Conservation (phyloP, 1,284 basidiomycete species). For the Xerocomus amazonicus region DNA sequence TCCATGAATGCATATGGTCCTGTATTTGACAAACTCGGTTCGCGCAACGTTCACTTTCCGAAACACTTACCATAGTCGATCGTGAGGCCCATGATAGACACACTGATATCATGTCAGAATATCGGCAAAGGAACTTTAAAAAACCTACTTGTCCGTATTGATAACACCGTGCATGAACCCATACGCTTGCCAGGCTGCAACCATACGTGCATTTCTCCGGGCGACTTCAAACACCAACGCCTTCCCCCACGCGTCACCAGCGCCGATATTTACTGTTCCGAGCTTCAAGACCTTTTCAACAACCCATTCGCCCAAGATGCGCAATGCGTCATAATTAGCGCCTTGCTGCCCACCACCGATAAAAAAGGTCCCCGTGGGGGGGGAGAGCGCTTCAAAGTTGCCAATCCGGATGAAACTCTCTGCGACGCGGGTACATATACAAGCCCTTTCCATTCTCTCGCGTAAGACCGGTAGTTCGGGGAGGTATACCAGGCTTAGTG, state of each 20-base stretch:
- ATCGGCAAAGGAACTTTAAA: neutral
- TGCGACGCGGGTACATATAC: conserved; percentile 80
- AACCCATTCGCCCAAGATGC: conserved; percentile 74
- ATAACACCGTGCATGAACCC: conserved; percentile 96
- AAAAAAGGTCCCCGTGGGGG: conserved; percentile 64
- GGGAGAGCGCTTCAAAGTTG: conserved; percentile 83
- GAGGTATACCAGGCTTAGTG: conserved; percentile 78
- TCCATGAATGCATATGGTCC: conserved; percentile 97
- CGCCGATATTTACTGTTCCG: conserved; percentile 33
- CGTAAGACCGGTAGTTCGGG: conserved; percentile 75
- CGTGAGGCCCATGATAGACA: conserved; percentile 84
- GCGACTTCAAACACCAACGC: conserved; percentile 76
- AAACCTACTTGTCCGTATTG: conserved; percentile 86
- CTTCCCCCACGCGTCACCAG: conserved; percentile 62
- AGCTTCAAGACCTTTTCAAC: conserved; percentile 55
- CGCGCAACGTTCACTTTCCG: neutral
- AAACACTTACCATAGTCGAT: conserved; percentile 77
- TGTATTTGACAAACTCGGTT: conserved; percentile 21
- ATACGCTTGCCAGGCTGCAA: conserved; percentile 92
- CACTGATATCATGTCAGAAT: conserved; percentile 40
- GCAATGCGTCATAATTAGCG: conserved; percentile 71
- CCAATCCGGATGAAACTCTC: conserved; percentile 93
- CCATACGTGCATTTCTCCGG: conserved; percentile 83
- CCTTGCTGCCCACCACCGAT: conserved; percentile 72
- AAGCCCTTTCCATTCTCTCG: conserved; percentile 78